A percentile compares a stretch with the other conserved stretches of the same genome.
These are phyloP conservation scores for Zygosaccharomyces kombuchaensis DNA, from an alignment of 805 yeast genomes.

Conservation along the genomic window DNA sequence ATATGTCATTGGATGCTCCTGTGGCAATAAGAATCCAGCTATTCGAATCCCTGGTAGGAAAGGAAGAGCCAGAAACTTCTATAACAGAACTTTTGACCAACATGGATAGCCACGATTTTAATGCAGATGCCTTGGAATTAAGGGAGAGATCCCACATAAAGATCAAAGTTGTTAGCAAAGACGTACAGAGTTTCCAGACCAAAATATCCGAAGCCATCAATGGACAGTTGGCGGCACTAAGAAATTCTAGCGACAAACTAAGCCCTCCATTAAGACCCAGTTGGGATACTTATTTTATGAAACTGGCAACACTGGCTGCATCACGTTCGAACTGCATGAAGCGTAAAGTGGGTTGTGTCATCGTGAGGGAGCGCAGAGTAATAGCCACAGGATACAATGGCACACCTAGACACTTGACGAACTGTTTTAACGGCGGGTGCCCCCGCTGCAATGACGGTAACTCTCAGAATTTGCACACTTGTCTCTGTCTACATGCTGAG, in stretches of 20 bases:
- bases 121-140: constrained; percentile 17
- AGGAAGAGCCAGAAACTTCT: constrained; percentile 2
- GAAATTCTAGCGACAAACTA: constrained; percentile 16
- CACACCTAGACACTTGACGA: constrained; percentile 81
- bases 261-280: constrained; percentile 57
- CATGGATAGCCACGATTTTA: constrained; percentile 30
- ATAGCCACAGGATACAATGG: constrained; percentile 98
- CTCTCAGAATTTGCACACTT: constrained; percentile 70
- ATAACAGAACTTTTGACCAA: constrained; percentile 38
- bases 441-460: constrained; percentile 73
- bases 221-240: constrained; percentile 15
- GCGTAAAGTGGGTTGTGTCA: constrained; percentile 93
- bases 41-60: constrained; percentile 17
- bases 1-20: constrained; percentile 75
- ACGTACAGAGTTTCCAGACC: constrained; percentile 2
- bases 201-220: constrained; percentile 14
- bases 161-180: constrained; percentile 16
- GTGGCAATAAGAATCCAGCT: constrained; percentile 40
- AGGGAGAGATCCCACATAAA: constrained; percentile 27
- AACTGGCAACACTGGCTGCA: constrained; percentile 88
- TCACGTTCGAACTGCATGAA: constrained; percentile 94
- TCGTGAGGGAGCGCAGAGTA: constrained; percentile 79
- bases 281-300: constrained; percentile 97
- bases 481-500: constrained; percentile 94
- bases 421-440: constrained; percentile 97